These are phyloP conservation scores for Eucalyptus viminalis DNA, from an alignment of 345 rosid genomes.

Conservation along the genomic window DNA sequence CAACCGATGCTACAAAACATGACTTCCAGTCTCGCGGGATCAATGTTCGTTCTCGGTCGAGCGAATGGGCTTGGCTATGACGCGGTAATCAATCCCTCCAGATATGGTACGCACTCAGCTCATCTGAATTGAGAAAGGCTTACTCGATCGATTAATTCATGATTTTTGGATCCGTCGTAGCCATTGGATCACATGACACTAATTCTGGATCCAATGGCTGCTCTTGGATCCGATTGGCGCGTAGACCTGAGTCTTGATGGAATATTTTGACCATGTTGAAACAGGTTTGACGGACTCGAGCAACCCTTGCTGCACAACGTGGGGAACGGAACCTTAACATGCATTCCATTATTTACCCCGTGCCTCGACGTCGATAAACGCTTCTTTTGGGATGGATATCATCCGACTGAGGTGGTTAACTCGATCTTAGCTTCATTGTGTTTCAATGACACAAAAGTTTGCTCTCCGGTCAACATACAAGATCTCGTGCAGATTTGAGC, in stretches of 20 bases:
- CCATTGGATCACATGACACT: background rate
- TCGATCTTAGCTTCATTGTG: constrained; percentile 17
- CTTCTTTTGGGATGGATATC: constrained; percentile 38
- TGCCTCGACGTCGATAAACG: constrained; percentile 6
- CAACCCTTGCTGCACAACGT: constrained; percentile 31
- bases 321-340: constrained; percentile 32
- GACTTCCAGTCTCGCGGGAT: constrained; percentile 10
- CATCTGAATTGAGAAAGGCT: background rate
- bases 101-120: constrained; percentile 3
- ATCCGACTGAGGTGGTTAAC: constrained; percentile 10
- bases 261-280: background rate
- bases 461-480: constrained; percentile 17
- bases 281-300: constrained; percentile 18
- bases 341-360: constrained; percentile 22
- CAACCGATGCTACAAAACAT: constrained; percentile 3
- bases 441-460: constrained; percentile 5
- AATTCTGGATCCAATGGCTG: background rate
- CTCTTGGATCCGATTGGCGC: background rate
- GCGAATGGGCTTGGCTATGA: constrained; percentile 13
- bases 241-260: background rate
- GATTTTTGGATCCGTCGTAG: too few relatives aligned
- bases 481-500: constrained; percentile 5
- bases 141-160: background rate
- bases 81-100: constrained; percentile 16
- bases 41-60: constrained; percentile 11